Conservation (phyloP, 495 filamentous ascomycete genomes). For the Tuber magnatum region DNA sequence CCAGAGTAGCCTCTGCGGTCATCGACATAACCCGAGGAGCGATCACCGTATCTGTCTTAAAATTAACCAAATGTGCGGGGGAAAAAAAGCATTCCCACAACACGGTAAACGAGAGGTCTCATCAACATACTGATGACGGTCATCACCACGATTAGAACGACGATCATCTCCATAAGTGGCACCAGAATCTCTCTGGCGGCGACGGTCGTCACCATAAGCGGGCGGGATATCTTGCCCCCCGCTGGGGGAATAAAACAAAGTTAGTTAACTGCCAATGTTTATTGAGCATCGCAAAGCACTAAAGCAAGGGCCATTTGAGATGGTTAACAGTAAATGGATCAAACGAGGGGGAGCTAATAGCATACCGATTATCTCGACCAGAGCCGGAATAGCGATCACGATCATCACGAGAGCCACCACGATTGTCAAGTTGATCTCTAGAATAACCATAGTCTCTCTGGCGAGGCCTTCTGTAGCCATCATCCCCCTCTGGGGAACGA, state of each 20-base stretch:
- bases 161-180: not conserved
- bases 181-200: slow-evolving; percentile 6
- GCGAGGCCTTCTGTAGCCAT: not conserved
- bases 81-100: not conserved
- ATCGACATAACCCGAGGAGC: slow-evolving; percentile 1
- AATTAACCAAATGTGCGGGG: not conserved
- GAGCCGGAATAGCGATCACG: slow-evolving; percentile 7
- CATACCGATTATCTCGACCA: not conserved
- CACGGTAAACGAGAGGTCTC: not conserved
- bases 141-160: not conserved
- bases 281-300: not conserved
- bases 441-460: not conserved
- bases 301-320: not conserved
- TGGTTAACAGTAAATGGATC: not conserved
- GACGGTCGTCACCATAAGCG: slow-evolving; percentile 10
- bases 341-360: not conserved
- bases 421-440: not conserved
- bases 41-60: not conserved
- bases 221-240: not conserved
- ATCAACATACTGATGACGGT: not conserved
- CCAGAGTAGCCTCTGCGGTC: not conserved
- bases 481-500: slow-evolving; percentile 16
- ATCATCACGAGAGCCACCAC: slow-evolving; percentile 2
- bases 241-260: not conserved
- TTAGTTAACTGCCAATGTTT: not conserved